phyloP scores from a whole-genome alignment of 1,139 yeast genomes.

The Yamadazyma dendronema region DNA sequence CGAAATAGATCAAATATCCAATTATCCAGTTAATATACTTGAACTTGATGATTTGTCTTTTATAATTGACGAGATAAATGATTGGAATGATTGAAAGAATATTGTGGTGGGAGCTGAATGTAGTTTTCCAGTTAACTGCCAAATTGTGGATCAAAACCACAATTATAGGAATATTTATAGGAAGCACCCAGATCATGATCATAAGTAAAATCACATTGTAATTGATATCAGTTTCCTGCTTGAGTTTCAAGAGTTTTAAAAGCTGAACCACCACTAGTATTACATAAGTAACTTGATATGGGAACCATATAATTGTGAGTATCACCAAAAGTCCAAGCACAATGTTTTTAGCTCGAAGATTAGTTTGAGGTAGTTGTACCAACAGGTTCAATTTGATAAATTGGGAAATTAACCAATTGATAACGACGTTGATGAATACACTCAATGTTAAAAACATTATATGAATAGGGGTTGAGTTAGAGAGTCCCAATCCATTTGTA shows the following conservation, averaged over 20 bases:
- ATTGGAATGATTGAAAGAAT: conserved; percentile 66
- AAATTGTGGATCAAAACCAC: conserved; percentile 71
- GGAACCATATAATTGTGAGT: conserved; percentile 46
- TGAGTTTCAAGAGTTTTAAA: conserved; percentile 38
- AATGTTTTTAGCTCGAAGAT: conserved; percentile 6
- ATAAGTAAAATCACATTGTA: conserved; percentile 55
- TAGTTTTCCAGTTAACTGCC: conserved; percentile 68
- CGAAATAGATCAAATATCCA: conserved; percentile 38
- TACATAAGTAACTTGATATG: conserved; percentile 75
- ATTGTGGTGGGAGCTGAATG: conserved; percentile 76
- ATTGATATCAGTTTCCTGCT: conserved; percentile 31
- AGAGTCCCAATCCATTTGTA: conserved; percentile 5
- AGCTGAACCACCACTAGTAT: conserved; percentile 56
- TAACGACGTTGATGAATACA: conserved; percentile 9
- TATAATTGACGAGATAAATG: conserved; percentile 34
- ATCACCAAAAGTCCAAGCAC: conserved; percentile 8
- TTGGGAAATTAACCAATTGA: conserved; percentile 3
- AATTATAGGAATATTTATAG: conserved; percentile 66
- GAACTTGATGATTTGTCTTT: conserved; percentile 8
- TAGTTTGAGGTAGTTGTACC: conserved; percentile 2
- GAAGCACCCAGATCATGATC: conserved; percentile 65
- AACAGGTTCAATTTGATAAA: conserved; percentile 1
- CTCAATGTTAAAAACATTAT: conserved; percentile 10
- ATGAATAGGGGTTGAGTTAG: conserved; percentile 6
- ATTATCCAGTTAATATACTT: conserved; percentile 20